Base-by-base conservation (phyloP, 176 grass and related monocot species). In the Guadua angustifolia region DNA sequence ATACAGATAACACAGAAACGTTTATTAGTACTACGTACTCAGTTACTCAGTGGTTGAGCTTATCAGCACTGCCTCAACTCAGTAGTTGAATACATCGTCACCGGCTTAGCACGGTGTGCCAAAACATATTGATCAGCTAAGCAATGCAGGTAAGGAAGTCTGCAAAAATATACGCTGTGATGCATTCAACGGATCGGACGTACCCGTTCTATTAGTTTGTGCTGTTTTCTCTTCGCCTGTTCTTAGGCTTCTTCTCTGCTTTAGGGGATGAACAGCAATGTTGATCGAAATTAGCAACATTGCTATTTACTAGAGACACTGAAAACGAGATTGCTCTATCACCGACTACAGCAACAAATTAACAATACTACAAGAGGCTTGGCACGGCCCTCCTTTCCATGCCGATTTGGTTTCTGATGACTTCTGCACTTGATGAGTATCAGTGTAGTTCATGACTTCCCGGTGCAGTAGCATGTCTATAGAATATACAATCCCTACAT, bases 391-490 rank as follows among this genome's bases (percentile, higher is more conserved):
- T 59, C 4, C n/a, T 3, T 66, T 19, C 52, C 22, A 77, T 42
- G 32, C 62, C 79, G 69, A 51, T 45, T 77, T 60, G 55, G 64
- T 24, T 70, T 52, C 16, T 10, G 33, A 65, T 62, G 71, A 58
- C 42, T 64, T 75, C 7, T 18, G 64, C 18, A 16, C 57, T 64
- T 36, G 32, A 10, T 39, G 14, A 53, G 19, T 33, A 25, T 33
- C 19, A 19, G 35, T 26, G 9, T n/a, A 42, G 14, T 33, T 75
- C n/a, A n/a, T 56, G n/a, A 10, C 36, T 67, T 32, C 9, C 45
- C 47, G 25, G 26, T 21, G 14, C 5, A 58, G 56, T 11, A 22
- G 52, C 11, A 52, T 45, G 43, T 9, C 43, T 45, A 45, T 45
- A 45, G 43, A 45, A 45, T 45, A 45, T 12, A 45, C 44, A 3